Evolutionary conservation across 2,329 filamentous ascomycete species (phyloP).

Genomic region (Nigrograna mackinnonii): DNA sequence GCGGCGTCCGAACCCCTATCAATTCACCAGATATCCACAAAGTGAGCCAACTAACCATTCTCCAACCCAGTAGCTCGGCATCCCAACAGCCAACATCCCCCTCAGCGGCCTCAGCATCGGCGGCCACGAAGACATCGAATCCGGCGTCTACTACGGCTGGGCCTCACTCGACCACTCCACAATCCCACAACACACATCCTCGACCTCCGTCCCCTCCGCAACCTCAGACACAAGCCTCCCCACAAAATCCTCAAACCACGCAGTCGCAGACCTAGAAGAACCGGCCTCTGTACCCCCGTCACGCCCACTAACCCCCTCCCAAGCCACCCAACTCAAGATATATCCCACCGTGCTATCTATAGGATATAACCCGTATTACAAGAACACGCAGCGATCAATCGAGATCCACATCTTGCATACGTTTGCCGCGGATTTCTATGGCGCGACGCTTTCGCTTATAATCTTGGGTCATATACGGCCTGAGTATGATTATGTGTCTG

Average conservation of each 20-base stretch:
- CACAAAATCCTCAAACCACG: constrained; percentile 26
- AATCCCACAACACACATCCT: constrained; percentile 32
- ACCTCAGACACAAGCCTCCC: constrained; percentile 15
- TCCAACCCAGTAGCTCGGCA: constrained; percentile 72
- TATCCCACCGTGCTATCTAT: constrained; percentile 39
- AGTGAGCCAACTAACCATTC: constrained; percentile 1
- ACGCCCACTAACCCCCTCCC: constrained; percentile 11
- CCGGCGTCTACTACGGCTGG: constrained; percentile 94
- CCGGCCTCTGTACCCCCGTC: constrained; percentile 15
- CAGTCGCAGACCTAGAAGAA: constrained; percentile 25
- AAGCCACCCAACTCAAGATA: constrained; percentile 5
- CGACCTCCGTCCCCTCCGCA: constrained; percentile 22
- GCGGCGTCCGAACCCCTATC: constrained; percentile 37
- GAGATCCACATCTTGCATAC: constrained; percentile 87
- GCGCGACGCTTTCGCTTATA: constrained; percentile 73
- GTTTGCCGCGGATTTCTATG: constrained; percentile 85
- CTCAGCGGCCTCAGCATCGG: constrained; percentile 72
- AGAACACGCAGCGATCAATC: constrained; percentile 82
- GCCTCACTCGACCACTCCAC: constrained; percentile 67
- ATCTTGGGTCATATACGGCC: constrained; percentile 87
- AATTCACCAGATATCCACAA: background rate
- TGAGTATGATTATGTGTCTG: constrained; percentile 83
- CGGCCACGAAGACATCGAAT: constrained; percentile 62
- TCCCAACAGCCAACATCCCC: constrained; percentile 90
- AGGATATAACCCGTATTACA: constrained; percentile 97